Conservation (phyloP, 1,284 basidiomycete species). For the Taiwanofungus camphoratus region DNA sequence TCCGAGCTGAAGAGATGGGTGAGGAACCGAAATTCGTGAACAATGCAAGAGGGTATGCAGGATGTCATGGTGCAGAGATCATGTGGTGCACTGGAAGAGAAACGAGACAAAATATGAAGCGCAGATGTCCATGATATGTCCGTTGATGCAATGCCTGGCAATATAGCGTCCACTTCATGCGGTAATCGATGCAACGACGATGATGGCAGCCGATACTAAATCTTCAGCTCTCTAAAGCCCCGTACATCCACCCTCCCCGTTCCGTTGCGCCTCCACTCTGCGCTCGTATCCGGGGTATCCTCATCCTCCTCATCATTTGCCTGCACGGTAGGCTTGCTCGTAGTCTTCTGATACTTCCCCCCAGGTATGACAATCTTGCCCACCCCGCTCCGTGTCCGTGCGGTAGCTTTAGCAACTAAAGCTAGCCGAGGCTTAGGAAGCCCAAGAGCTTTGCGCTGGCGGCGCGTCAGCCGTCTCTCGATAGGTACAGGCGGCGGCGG, state of each 20-base stretch:
- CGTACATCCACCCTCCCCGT: constrained; percentile 71
- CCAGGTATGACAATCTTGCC: constrained; percentile 57
- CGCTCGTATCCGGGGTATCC: constrained; percentile 32
- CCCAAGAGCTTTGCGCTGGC: constrained; percentile 63
- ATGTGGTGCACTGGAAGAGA: no score
- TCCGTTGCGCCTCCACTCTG: constrained; percentile 70
- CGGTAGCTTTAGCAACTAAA: constrained; percentile 23
- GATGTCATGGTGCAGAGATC: no score
- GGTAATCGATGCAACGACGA: no score
- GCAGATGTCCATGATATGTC: no score
- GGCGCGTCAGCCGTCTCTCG: constrained; percentile 44
- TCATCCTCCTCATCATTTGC: constrained; percentile 21
- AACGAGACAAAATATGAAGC: no score
- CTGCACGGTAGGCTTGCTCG: constrained; percentile 22
- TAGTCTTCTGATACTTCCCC: constrained; percentile 36
- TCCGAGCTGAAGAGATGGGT: no score
- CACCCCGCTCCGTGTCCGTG: constrained; percentile 26
- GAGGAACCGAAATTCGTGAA: no score
- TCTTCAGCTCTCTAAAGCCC: constrained; percentile 77
- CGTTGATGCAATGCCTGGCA: no score
- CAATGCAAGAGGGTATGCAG: no score
- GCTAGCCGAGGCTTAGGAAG: constrained; percentile 46
- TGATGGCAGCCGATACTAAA: no score
- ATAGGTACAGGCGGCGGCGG: constrained; percentile 19
- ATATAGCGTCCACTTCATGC: no score